Percentiles rank a stretch among this genome's conserved stretches.
Conservation (phyloP, 108 stramenopile genomes). For the Epithemia pelagica region DNA sequence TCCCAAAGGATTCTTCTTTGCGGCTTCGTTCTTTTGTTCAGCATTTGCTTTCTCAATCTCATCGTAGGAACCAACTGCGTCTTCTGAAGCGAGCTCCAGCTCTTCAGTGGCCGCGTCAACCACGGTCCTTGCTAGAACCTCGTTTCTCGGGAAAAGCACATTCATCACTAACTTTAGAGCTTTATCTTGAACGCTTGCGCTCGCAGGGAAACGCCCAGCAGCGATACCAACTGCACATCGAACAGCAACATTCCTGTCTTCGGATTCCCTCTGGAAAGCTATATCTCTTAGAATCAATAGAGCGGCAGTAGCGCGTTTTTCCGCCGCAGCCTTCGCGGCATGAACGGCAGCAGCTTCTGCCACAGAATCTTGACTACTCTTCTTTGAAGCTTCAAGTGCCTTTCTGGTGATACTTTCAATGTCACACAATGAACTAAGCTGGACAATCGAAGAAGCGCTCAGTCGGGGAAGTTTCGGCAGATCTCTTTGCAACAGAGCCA, state of each 20-base stretch:
- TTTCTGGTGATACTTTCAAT: slow-evolving; percentile 73
- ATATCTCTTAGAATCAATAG: slow-evolving; percentile 72
- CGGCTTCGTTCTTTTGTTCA: slow-evolving; percentile 30
- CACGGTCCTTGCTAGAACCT: slow-evolving; percentile 46
- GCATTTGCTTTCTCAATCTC: slow-evolving; percentile 48
- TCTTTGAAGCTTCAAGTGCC: slow-evolving; percentile 45
- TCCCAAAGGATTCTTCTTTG: slow-evolving; percentile 26
- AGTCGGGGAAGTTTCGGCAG: slow-evolving; percentile 42
- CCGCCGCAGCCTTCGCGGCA: slow-evolving; percentile 74
- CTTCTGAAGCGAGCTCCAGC: slow-evolving; percentile 40
- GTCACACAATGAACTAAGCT: slow-evolving; percentile 69
- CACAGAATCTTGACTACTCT: slow-evolving; percentile 58
- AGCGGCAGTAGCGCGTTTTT: slow-evolving; percentile 76
- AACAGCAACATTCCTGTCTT: slow-evolving; percentile 42
- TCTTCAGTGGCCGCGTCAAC: slow-evolving; percentile 61
- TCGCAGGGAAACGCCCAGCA: slow-evolving; percentile 63
- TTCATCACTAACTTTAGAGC: slow-evolving; percentile 85
- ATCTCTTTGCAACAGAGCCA: slow-evolving; percentile 45
- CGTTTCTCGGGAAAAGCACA: slow-evolving; percentile 63
- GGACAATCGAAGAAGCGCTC: slow-evolving; percentile 41
- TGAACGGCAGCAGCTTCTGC: slow-evolving; percentile 63
- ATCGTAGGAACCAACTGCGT: slow-evolving; percentile 47
- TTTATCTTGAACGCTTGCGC: slow-evolving; percentile 61
- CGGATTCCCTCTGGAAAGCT: slow-evolving; percentile 54
- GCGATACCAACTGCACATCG: slow-evolving; percentile 70